A percentile compares a stretch with the other conserved stretches of the same genome.
Evolutionary conservation across 1,284 basidiomycete species (phyloP).

Genomic region (Apiotrichum siamense): DNA sequence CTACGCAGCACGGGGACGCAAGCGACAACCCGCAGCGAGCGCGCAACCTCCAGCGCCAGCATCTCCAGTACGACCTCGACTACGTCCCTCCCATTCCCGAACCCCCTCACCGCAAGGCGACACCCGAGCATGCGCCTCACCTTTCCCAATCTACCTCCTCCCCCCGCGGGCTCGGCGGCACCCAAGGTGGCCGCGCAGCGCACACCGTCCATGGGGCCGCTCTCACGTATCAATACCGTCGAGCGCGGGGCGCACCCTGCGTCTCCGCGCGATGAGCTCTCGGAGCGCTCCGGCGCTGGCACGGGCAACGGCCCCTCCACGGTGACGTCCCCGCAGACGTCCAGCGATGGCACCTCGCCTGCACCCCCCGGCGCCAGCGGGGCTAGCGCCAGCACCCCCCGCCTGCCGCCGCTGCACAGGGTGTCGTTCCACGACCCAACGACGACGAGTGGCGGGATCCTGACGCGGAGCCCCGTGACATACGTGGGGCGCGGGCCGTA

Average conservation of each 20-base stretch:
- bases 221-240: constrained; percentile 1
- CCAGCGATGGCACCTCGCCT: too few species aligned
- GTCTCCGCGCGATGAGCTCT: neutral
- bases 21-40: constrained; percentile 6
- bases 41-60: constrained; percentile 5
- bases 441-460: neutral
- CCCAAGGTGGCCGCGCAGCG: neutral
- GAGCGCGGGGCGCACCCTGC: constrained; percentile 2
- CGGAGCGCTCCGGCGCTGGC: too few species aligned
- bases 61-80: neutral
- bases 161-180: constrained; percentile 1
- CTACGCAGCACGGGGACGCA: neutral
- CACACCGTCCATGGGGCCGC: constrained; percentile 1
- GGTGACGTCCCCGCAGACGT: neutral
- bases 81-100: constrained; percentile 33
- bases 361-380: too few species aligned
- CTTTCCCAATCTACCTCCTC: constrained; percentile 20
- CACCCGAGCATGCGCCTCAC: constrained; percentile 41
- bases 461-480: neutral
- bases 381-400: too few species aligned
- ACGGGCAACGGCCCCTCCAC: too few species aligned
- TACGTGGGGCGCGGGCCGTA: neutral
- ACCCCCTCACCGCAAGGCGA: constrained; percentile 29
- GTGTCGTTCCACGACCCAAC: constrained; percentile 10
- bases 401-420: neutral